A percentile compares a stretch with the other conserved stretches of the same genome.
phyloP scores from a whole-genome alignment of 1,284 basidiomycete species.

The Tilletia setariae region DNA sequence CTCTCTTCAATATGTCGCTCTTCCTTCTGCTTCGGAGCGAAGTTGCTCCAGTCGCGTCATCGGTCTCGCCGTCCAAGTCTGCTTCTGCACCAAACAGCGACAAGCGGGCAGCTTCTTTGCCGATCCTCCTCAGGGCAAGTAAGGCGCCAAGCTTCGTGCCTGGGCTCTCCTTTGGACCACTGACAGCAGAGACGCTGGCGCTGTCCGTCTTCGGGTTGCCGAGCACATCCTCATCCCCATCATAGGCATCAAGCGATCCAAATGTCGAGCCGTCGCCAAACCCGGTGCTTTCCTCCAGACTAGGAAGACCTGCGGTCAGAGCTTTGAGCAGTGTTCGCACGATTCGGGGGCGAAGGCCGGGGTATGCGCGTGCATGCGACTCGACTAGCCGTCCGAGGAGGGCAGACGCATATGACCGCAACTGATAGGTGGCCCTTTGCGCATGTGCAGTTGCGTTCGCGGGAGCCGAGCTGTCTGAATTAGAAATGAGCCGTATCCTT shows the following conservation, averaged over 20 bases:
- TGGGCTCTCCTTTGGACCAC: slow-evolving; percentile 28
- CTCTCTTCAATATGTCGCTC: slow-evolving; percentile 4
- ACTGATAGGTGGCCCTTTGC: slow-evolving; percentile 20
- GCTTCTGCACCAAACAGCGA: slow-evolving; percentile 14
- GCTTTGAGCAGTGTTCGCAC: slow-evolving; percentile 88
- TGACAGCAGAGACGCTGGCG: background rate
- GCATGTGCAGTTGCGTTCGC: slow-evolving; percentile 27
- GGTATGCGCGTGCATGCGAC: slow-evolving; percentile 64
- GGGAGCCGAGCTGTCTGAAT: slow-evolving; percentile 23
- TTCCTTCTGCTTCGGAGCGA: background rate
- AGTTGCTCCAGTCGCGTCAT: background rate
- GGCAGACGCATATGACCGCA: slow-evolving; percentile 59
- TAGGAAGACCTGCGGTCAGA: slow-evolving; percentile 62
- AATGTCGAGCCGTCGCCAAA: slow-evolving; percentile 14
- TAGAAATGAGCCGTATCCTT: background rate
- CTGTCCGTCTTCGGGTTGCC: slow-evolving; percentile 10
- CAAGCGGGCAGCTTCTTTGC: slow-evolving; percentile 21
- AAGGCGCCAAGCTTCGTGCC: slow-evolving; percentile 50
- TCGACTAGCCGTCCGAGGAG: slow-evolving; percentile 73
- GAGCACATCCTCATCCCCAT: slow-evolving; percentile 16
- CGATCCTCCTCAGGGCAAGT: slow-evolving; percentile 43
- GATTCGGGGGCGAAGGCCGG: slow-evolving; percentile 78
- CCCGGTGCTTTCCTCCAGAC: slow-evolving; percentile 17
- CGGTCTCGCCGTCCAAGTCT: background rate
- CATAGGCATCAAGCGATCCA: slow-evolving; percentile 16